These are phyloP conservation scores for Fusarium denticulatum DNA, from an alignment of 2,329 filamentous ascomycete species.

Conservation along the genomic window DNA sequence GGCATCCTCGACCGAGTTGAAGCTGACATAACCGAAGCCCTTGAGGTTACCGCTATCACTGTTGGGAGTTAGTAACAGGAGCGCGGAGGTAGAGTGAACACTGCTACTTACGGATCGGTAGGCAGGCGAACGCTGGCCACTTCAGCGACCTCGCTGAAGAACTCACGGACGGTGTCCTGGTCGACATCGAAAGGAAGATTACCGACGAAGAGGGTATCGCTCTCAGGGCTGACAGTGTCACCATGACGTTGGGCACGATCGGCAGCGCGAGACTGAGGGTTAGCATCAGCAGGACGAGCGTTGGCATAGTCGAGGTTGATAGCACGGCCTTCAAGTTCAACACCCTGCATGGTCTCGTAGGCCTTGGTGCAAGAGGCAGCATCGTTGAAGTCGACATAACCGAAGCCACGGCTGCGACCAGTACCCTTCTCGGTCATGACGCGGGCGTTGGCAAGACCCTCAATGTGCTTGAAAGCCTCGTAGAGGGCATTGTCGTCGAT, in stretches of 20 bases:
- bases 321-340: conserved; percentile 77
- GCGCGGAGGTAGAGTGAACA: background rate
- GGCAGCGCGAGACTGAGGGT: conserved; percentile 65
- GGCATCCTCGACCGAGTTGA: conserved; percentile 83
- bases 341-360: conserved; percentile 77
- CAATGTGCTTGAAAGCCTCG: conserved; percentile 83
- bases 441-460: conserved; percentile 76
- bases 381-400: conserved; percentile 87
- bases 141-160: conserved; percentile 76
- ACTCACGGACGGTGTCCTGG: conserved; percentile 77
- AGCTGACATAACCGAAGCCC: conserved; percentile 93
- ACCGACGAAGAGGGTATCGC: conserved; percentile 89
- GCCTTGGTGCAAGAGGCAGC: conserved; percentile 75
- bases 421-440: conserved; percentile 85
- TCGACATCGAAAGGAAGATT: conserved; percentile 88
- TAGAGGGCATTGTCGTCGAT: conserved; percentile 85
- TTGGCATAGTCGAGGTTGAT: conserved; percentile 84
- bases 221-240: conserved; percentile 81
- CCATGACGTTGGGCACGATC: conserved; percentile 77
- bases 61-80: conserved; percentile 23
- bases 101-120: conserved; percentile 74
- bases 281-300: conserved; percentile 67
- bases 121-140: conserved; percentile 86
- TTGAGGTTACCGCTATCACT: conserved; percentile 85
- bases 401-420: conserved; percentile 90